Percentiles rank a stretch among this genome's conserved stretches.
These are phyloP conservation scores for Tylopilus plumbeoviolaceoides DNA, from an alignment of 768 basidiomycete genomes.

Conservation along the genomic window DNA sequence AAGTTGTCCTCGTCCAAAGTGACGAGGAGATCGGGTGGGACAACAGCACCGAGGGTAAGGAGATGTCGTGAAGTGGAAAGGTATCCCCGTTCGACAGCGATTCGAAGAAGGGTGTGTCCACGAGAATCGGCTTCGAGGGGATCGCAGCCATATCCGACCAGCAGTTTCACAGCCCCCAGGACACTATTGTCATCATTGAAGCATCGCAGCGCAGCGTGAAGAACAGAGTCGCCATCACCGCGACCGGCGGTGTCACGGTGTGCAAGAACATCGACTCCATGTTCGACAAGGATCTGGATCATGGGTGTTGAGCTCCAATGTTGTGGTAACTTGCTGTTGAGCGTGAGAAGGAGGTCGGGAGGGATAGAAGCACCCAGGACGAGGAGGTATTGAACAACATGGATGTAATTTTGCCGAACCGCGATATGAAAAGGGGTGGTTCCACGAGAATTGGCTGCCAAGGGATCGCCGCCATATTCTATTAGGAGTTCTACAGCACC, in stretches of 20 bases:
- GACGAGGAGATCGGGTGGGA: background rate
- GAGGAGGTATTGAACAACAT: background rate
- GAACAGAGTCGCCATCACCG: background rate
- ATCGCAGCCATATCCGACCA: background rate
- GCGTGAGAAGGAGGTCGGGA: background rate
- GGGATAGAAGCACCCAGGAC: background rate
- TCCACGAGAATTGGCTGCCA: background rate
- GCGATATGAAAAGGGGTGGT: background rate
- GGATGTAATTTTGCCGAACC: background rate
- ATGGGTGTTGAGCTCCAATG: background rate
- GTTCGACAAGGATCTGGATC: background rate
- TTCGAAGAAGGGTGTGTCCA: background rate
- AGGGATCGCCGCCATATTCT: background rate
- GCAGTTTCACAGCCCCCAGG: background rate
- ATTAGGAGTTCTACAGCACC: background rate
- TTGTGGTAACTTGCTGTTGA: background rate
- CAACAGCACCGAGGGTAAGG: background rate
- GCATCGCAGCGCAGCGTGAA: background rate
- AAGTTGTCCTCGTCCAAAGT: background rate
- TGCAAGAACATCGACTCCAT: background rate
- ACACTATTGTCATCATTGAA: background rate
- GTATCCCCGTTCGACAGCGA: background rate
- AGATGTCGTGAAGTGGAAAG: background rate
- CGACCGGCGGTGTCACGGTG: too few species aligned
- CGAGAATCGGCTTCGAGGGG: background rate